Conservation (phyloP, 148 eudicot species). For the Gaultheria prostrata region DNA sequence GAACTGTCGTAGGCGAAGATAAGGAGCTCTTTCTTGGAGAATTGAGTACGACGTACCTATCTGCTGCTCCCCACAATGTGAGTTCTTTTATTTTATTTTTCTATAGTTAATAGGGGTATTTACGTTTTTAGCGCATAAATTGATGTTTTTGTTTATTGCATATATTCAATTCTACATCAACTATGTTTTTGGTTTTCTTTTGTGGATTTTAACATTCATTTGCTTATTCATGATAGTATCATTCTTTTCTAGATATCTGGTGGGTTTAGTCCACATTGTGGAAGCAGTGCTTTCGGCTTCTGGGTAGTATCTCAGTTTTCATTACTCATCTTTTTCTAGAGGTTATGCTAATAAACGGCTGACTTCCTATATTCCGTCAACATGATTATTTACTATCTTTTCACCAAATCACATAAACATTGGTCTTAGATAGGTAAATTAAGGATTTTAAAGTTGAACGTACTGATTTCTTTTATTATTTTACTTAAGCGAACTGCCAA, state of each 20-base stretch:
- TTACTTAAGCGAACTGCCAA: too few relatives aligned
- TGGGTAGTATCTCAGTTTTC: too few relatives aligned
- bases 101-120: background rate
- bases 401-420: background rate
- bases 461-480: background rate
- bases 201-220: background rate
- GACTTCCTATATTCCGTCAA: background rate
- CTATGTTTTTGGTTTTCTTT: background rate
- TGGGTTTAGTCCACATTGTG: background rate
- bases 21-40: slow-evolving; percentile 74
- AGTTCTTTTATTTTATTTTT: slow-evolving; percentile 16
- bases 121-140: background rate
- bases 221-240: background rate
- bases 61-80: slow-evolving; percentile 65
- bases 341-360: background rate
- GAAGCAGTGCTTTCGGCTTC: background rate
- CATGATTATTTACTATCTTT: background rate
- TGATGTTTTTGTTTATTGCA: background rate
- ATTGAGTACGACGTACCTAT: slow-evolving; percentile 62
- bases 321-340: background rate
- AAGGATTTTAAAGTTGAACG: too few relatives aligned
- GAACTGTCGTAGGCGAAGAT: slow-evolving; percentile 73
- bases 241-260: background rate
- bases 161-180: background rate
- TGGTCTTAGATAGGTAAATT: background rate